Percentiles rank a stretch among this genome's conserved stretches.
Evolutionary conservation across 2,329 filamentous ascomycete species (phyloP).

Genomic region (Xylaria sp.): DNA sequence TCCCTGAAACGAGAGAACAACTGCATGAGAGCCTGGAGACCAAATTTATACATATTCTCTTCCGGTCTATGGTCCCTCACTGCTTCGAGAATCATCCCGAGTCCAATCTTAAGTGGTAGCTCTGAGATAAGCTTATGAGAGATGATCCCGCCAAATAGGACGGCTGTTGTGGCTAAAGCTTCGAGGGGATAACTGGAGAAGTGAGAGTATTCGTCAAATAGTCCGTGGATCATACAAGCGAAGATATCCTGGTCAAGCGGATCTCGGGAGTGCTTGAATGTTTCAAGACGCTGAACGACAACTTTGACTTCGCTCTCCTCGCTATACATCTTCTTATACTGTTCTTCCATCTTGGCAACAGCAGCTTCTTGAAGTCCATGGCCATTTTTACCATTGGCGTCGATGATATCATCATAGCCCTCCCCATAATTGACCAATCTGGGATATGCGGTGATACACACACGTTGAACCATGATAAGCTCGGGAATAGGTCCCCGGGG

Average conservation of each 20-base stretch:
- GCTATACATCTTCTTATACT: constrained; percentile 98
- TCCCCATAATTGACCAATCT: constrained; percentile 96
- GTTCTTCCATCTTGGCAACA: constrained; percentile 92
- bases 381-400: constrained; percentile 79
- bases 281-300: constrained; percentile 82
- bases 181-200: constrained; percentile 97
- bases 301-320: constrained; percentile 85
- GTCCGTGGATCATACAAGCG: constrained; percentile 96
- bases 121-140: constrained; percentile 90
- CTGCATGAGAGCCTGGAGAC: constrained; percentile 91
- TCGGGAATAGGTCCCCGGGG: constrained; percentile 66
- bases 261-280: constrained; percentile 86
- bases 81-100: constrained; percentile 97
- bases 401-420: constrained; percentile 89
- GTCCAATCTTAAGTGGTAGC: constrained; percentile 88
- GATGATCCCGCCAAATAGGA: constrained; percentile 95
- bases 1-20: constrained; percentile 82
- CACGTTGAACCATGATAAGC: constrained; percentile 80
- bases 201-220: constrained; percentile 96
- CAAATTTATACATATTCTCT: constrained; percentile 97
- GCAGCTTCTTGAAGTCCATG: constrained; percentile 80
- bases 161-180: constrained; percentile 91
- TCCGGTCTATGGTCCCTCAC: constrained; percentile 84
- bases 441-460: constrained; percentile 91
- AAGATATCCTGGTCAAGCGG: constrained; percentile 91